Evolutionary conservation across 306 rosid species (phyloP).

Genomic region (Carpinus fangiana): DNA sequence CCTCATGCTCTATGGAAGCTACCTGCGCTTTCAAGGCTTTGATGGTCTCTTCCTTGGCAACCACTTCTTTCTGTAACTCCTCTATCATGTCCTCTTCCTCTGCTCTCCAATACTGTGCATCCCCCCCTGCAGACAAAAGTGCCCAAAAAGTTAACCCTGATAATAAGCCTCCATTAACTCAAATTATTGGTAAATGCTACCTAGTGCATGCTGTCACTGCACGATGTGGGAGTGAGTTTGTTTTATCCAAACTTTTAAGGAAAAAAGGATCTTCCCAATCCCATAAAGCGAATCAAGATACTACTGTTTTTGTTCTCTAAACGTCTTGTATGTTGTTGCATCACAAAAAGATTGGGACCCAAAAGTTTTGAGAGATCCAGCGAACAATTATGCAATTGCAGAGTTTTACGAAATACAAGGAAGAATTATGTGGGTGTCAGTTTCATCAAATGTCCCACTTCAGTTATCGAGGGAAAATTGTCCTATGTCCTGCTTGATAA

Average conservation of each 20-base stretch:
- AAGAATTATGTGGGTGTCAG: background rate
- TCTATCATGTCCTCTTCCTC: constrained; percentile 71
- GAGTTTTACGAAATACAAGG: background rate
- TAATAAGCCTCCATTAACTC: background rate
- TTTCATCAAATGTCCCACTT: background rate
- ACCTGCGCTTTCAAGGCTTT: constrained; percentile 42
- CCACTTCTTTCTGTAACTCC: constrained; percentile 52
- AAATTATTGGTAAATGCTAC: background rate
- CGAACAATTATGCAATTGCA: background rate
- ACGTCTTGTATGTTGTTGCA: background rate
- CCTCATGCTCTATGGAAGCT: constrained; percentile 57
- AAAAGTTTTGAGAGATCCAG: background rate
- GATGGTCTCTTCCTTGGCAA: constrained; percentile 65
- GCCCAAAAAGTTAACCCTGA: background rate
- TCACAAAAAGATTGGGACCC: background rate
- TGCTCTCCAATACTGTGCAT: constrained; percentile 69
- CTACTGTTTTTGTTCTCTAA: background rate
- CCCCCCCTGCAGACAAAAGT: constrained; percentile 45
- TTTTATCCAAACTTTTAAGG: background rate
- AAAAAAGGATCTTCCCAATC: background rate
- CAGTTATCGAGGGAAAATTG: too few species aligned
- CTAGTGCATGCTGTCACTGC: background rate
- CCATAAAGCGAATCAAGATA: background rate
- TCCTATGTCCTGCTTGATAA: too few species aligned
- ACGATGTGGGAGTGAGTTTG: background rate